Base-by-base conservation (phyloP, 495 filamentous ascomycete genomes). In the Penicillium dipodomyicola region DNA sequence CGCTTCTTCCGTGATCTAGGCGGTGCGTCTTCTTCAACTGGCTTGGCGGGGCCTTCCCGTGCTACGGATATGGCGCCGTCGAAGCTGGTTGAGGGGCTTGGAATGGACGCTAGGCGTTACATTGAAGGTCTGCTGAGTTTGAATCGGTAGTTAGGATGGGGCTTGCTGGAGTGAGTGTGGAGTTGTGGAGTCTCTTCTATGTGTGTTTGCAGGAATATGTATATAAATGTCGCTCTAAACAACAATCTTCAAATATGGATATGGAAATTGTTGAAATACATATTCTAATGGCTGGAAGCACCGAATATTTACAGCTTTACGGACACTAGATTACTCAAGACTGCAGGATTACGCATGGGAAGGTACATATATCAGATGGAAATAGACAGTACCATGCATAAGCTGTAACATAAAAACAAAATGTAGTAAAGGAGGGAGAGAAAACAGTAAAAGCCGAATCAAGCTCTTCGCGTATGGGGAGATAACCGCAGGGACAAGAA, bases 101-200 rank as follows among this genome's bases (percentile, higher is more conserved):
- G 92, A 0, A 78, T 96, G 55, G 91, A 96, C 81, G 89, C 91
- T 40, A 80, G 86, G 69, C 82, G 82, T 64, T 96, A 96, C 74
- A 88, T 96, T 57, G 92, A 96, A 64, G 86, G 83, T 12, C 68
- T 96, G 54, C 72, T 96, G 60, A 91, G 82, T 65, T 69, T 96
- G 69, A 87, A 88, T 70, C 74, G 85, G 65, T 92, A 66, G 41
- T 15, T 29, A 23, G 29, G 23, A 46, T 46, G 43, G 23, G 14
- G 42, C 14, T 27, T 22, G 10, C 12, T 45, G 42, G 42, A 45
- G 42, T 45, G 39, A 41, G 39, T 47, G 45, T 19, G 25, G n/a
- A 47, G 45, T 47, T 29, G 44, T 46, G n/a, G 45, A 25, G n/a
- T 15, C 14, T 25, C 35, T 52, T 47, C 10, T 33, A 57, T 54